These are phyloP conservation scores for Pleurotus pulmonarius DNA, from an alignment of 768 basidiomycete genomes.

Conservation along the genomic window DNA sequence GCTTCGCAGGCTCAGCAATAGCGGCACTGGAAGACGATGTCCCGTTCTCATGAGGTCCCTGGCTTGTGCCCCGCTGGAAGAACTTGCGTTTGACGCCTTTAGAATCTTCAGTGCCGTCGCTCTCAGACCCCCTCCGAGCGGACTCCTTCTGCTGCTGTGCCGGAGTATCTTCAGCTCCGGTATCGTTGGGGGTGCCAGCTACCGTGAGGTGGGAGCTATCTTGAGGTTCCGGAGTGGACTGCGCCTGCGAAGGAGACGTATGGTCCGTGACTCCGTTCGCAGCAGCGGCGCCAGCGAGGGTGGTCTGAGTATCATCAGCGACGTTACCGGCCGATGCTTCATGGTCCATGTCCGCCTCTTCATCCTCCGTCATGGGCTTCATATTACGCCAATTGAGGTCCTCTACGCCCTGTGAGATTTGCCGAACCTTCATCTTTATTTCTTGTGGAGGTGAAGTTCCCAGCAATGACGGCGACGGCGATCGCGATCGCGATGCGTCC, in stretches of 20 bases:
- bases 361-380: conserved; percentile 28
- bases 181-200: conserved; percentile 9
- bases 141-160: background rate
- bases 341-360: conserved; percentile 19
- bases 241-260: background rate
- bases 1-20: conserved; percentile 44
- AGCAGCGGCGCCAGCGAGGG: conserved; percentile 3
- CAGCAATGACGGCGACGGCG: conserved; percentile 37
- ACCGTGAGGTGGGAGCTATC: background rate
- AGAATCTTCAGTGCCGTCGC: conserved; percentile 47
- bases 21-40: conserved; percentile 9
- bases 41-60: conserved; percentile 41
- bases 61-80: conserved; percentile 63
- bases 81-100: conserved; percentile 71
- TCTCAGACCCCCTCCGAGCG: conserved; percentile 31
- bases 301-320: conserved; percentile 8
- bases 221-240: background rate
- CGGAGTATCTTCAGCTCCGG: conserved; percentile 10
- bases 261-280: background rate
- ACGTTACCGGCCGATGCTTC: conserved; percentile 3
- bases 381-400: conserved; percentile 69
- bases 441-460: conserved; percentile 72
- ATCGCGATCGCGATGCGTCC: conserved; percentile 39
- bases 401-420: conserved; percentile 77
- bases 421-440: conserved; percentile 66